Conservation (phyloP, 2,329 filamentous ascomycete genomes). For the Corynespora cassiicola region DNA sequence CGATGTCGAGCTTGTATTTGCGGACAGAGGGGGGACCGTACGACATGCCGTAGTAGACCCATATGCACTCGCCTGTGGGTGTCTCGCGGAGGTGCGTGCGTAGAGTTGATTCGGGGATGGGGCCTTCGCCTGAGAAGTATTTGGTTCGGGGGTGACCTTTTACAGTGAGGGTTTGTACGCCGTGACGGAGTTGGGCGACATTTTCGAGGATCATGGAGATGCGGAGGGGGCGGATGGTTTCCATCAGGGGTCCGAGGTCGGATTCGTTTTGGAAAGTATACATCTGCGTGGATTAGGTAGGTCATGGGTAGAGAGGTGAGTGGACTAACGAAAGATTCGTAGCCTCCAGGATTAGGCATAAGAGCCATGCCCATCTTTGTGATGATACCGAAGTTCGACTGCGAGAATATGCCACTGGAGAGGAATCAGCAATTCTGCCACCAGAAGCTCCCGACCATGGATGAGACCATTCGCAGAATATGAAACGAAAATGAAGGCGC, state of each 20-base stretch:
- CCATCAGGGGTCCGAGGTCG: constrained; percentile 55
- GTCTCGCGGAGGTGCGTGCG: constrained; percentile 19
- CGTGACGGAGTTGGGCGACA: constrained; percentile 26
- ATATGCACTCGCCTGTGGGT: constrained; percentile 19
- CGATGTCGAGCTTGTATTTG: constrained; percentile 21
- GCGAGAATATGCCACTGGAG: constrained; percentile 40
- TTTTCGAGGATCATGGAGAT: constrained; percentile 27
- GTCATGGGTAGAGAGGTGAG: background rate
- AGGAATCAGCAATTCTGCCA: constrained; percentile 1
- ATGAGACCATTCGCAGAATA: too few relatives aligned
- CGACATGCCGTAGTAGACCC: constrained; percentile 28
- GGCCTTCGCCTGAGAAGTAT: constrained; percentile 18
- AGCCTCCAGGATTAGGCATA: constrained; percentile 28
- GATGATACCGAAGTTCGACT: constrained; percentile 44
- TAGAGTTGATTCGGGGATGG: constrained; percentile 16
- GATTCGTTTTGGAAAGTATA: constrained; percentile 56
- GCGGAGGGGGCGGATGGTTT: constrained; percentile 56
- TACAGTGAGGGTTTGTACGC: constrained; percentile 23
- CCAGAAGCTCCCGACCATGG: too few relatives aligned
- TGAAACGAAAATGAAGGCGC: background rate
- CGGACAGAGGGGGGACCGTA: constrained; percentile 24
- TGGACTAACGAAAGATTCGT: constrained; percentile 18
- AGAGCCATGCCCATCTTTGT: constrained; percentile 59
- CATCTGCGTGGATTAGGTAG: constrained; percentile 15
- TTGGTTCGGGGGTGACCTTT: constrained; percentile 20